phyloP scores from a whole-genome alignment of 208 protist species.

The Kentomonas sorsogonicus region DNA sequence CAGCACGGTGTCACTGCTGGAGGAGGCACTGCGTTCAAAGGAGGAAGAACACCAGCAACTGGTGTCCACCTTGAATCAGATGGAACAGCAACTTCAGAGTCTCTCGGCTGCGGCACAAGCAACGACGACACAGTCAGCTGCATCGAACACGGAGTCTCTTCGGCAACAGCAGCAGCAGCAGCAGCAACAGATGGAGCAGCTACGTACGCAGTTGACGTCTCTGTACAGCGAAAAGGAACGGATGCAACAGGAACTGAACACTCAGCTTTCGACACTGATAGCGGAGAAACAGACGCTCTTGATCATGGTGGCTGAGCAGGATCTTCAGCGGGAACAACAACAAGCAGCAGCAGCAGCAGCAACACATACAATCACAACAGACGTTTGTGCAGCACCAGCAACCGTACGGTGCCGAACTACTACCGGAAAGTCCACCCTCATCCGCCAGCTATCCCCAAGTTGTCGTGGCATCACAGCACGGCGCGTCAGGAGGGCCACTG shows the following conservation, averaged over 20 bases:
- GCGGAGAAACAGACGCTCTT: conserved; percentile 5
- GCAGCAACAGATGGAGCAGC: conserved; percentile 6
- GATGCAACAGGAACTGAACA: conserved; percentile 5
- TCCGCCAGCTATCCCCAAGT: no score
- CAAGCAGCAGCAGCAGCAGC: conserved; percentile 4
- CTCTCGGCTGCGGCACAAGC: conserved; percentile 11
- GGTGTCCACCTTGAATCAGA: conserved; percentile 54
- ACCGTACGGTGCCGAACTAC: no score
- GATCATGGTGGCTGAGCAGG: neutral
- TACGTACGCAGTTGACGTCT: no score
- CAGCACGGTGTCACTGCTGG: conserved; percentile 46
- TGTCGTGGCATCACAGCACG: no score
- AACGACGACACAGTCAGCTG: neutral
- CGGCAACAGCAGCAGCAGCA: neutral
- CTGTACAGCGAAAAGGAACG: no score
- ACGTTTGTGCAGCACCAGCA: neutral
- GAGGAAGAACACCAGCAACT: conserved; percentile 67
- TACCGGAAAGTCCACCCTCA: no score
- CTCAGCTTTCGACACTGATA: no score
- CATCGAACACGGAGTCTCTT: conserved; percentile 8
- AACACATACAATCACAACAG: neutral
- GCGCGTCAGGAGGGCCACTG: no score
- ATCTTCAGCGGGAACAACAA: neutral
- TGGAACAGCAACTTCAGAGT: conserved; percentile 54
- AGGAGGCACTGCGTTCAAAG: conserved; percentile 53